Conservation (phyloP, 2,329 filamentous ascomycete genomes). For the Talaromyces sp. region DNA sequence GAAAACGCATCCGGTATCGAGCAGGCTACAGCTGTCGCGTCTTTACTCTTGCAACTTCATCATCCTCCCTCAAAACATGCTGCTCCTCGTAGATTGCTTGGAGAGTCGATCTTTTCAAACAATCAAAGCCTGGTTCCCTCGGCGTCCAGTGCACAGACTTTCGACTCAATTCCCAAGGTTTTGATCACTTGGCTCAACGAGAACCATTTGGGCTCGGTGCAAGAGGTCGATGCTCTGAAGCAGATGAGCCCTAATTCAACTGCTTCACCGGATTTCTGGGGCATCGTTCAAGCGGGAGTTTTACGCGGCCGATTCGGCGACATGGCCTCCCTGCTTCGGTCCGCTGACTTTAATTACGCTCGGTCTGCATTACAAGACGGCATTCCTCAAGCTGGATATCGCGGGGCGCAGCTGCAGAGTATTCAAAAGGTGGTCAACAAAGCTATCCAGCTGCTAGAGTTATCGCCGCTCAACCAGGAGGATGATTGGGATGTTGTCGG, state of each 20-base stretch:
- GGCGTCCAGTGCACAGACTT: slow-evolving; percentile 19
- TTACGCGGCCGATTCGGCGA: slow-evolving; percentile 68
- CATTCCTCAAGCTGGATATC: slow-evolving; percentile 62
- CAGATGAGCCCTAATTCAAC: slow-evolving; percentile 65
- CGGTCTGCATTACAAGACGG: slow-evolving; percentile 58
- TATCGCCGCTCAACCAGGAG: slow-evolving; percentile 61
- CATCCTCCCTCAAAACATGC: slow-evolving; percentile 52
- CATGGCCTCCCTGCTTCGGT: slow-evolving; percentile 61
- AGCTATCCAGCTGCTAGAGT: slow-evolving; percentile 63
- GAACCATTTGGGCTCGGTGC: slow-evolving; percentile 66
- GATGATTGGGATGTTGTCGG: slow-evolving; percentile 76
- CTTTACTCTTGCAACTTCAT: slow-evolving; percentile 70
- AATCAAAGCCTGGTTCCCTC: slow-evolving; percentile 25
- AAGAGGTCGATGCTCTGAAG: slow-evolving; percentile 61
- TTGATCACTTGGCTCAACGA: slow-evolving; percentile 77
- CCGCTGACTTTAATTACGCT: slow-evolving; percentile 73
- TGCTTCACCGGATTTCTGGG: slow-evolving; percentile 76
- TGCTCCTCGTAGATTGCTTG: slow-evolving; percentile 15
- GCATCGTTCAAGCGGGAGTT: slow-evolving; percentile 66
- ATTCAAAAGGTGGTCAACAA: slow-evolving; percentile 66
- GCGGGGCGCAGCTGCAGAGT: slow-evolving; percentile 68
- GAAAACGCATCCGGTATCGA: slow-evolving; percentile 57
- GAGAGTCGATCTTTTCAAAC: slow-evolving; percentile 18
- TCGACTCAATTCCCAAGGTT: slow-evolving; percentile 61
- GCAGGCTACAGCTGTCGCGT: slow-evolving; percentile 74